Evolutionary conservation across 2,329 filamentous ascomycete species (phyloP).

Genomic region (Juglanconis oblonga): DNA sequence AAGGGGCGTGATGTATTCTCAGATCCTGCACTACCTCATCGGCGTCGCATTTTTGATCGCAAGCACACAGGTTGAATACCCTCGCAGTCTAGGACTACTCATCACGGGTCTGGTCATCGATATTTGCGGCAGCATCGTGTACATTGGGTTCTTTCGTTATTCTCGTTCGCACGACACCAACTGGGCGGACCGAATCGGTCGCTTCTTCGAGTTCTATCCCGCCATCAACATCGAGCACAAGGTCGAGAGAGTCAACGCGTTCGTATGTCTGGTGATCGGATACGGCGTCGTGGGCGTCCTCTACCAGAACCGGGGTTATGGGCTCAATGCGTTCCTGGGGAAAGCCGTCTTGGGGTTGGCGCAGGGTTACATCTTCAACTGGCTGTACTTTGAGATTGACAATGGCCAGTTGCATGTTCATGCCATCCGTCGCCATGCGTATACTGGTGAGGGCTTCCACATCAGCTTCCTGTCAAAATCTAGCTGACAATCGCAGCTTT

Average conservation of each 20-base stretch:
- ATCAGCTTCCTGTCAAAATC: too few relatives aligned
- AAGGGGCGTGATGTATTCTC: constrained; percentile 49
- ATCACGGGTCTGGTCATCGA: constrained; percentile 56
- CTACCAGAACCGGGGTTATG: constrained; percentile 54
- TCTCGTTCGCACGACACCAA: constrained; percentile 19
- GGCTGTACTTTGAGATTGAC: constrained; percentile 65
- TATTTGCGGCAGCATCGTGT: constrained; percentile 42
- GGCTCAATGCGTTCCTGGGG: constrained; percentile 58
- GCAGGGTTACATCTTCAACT: constrained; percentile 59
- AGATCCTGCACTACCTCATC: constrained; percentile 41
- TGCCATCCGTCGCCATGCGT: constrained; percentile 54
- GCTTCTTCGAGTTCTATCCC: constrained; percentile 56
- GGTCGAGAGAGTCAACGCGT: constrained; percentile 62
- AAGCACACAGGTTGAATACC: constrained; percentile 54
- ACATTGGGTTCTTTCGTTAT: constrained; percentile 39
- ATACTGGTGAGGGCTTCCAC: constrained; percentile 33
- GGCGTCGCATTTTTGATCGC: constrained; percentile 57
- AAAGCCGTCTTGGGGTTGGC: constrained; percentile 59
- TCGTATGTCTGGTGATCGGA: constrained; percentile 62
- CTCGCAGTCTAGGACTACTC: constrained; percentile 52
- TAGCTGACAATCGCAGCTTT: not conserved
- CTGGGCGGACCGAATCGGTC: constrained; percentile 27
- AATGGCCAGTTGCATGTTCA: constrained; percentile 53
- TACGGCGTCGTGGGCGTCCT: constrained; percentile 61
- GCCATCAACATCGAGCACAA: constrained; percentile 65